phyloP scores from a whole-genome alignment of 768 basidiomycete species.

The Rhodotorula sphaerocarpa region DNA sequence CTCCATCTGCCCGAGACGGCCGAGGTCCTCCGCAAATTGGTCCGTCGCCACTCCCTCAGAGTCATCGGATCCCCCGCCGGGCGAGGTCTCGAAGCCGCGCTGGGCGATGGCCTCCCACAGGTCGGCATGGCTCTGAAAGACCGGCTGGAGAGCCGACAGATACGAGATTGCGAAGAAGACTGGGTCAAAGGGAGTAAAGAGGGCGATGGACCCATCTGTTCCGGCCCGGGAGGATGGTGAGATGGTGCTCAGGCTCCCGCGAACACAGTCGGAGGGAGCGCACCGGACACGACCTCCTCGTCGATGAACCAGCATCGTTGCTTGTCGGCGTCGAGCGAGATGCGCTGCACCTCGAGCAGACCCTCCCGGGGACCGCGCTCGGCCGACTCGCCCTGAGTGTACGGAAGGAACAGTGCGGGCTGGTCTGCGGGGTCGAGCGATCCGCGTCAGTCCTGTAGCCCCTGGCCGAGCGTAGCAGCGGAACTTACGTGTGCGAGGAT shows the following conservation, averaged over 20 bases:
- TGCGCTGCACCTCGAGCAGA: constrained; percentile 26
- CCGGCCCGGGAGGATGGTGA: neutral
- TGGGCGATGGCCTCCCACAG: constrained; percentile 19
- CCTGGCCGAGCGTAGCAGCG: neutral
- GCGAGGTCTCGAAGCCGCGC: constrained; percentile 1
- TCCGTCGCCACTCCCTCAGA: too few relatives aligned
- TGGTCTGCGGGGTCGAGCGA: neutral
- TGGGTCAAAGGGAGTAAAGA: constrained; percentile 28
- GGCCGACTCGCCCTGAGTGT: neutral
- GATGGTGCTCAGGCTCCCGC: too few relatives aligned
- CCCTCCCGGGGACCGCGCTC: neutral
- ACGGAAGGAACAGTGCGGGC: constrained; percentile 15
- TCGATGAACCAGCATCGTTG: constrained; percentile 27
- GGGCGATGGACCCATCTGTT: constrained; percentile 22
- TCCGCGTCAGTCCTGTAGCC: neutral
- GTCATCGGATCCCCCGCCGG: neutral
- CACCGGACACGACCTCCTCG: constrained; percentile 20
- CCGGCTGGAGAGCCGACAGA: constrained; percentile 17
- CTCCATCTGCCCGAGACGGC: constrained; percentile 3
- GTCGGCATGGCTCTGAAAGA: constrained; percentile 13
- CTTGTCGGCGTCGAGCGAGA: constrained; percentile 25
- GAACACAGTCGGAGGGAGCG: neutral
- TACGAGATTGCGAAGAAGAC: constrained; percentile 24
- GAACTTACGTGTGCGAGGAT: constrained; percentile 20
- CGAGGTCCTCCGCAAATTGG: constrained; percentile 17